Evolutionary conservation across 257 asterid genomes (phyloP), one percentile per base, ranked within the genome.

Genomic region (Thymus quinquecostatus): DNA sequence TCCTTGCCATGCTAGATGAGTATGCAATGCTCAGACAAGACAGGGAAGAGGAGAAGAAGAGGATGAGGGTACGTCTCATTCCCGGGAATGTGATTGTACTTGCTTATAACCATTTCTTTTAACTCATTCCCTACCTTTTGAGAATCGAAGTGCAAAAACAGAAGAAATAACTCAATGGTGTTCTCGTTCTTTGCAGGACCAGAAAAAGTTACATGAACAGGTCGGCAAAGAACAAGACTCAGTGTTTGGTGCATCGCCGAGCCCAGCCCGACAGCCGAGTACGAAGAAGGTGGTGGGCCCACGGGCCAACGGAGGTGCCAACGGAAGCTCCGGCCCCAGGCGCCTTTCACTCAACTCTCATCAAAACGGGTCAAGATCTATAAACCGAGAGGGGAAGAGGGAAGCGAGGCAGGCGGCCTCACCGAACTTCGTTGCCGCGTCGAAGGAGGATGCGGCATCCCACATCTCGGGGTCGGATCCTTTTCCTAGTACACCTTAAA

Each of bases 1-100:
- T 95, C 29, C 98, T 95, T 58, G 98, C 99, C 30, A 95, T 95
- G 99, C 91, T 95, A 60, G 98, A 92, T 21, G 98, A 95, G 83
- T 95, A 95, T 71, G 88, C 86, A 77, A 87, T 92, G 97, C 97
- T 95, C 80, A 83, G 99, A 75, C 97, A 83, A 1, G 99, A 95
- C 70, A 83, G 98, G 77, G 99, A 92, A 72, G 99, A 95, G 84
- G 99, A 95, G 91, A 95, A 92, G 84, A 95, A 87, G 83, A 92
- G 96, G 85, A 32, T 90, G 83, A 85, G 86, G 99, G 99, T 95
- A 73, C 50, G 87, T 74, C 51, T 36, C 30, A 11, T 45, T 72
- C 43, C 48, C 14, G 36, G 28, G 40, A 47, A 41, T 36, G 36
- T 49, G 6, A 1, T 5, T 33, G 63, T 58, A 28, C 43, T 33